Evolutionary conservation across 1,139 yeast genomes (phyloP).

Genomic region (Yamadazyma membranifaciens): DNA sequence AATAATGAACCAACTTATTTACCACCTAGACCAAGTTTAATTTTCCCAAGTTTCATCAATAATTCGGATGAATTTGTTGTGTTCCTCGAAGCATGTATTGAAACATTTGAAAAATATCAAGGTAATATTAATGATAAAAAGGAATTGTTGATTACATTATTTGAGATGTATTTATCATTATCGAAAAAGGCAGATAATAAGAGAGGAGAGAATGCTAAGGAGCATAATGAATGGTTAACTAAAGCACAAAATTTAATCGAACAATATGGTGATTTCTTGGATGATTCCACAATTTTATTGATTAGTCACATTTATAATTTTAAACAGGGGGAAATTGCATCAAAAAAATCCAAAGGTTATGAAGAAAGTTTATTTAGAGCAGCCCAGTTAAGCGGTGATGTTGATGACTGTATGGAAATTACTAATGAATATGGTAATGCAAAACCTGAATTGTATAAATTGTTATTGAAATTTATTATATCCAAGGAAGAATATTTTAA

Average conservation of each 20-base stretch:
- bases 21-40: slow-evolving; percentile 88
- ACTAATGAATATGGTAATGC: slow-evolving; percentile 58
- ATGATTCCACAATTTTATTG: slow-evolving; percentile 59
- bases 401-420: slow-evolving; percentile 54
- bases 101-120: slow-evolving; percentile 72
- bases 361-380: slow-evolving; percentile 68
- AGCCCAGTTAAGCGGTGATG: slow-evolving; percentile 57
- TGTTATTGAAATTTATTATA: slow-evolving; percentile 65
- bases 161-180: slow-evolving; percentile 74
- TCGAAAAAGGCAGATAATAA: slow-evolving; percentile 29
- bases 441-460: slow-evolving; percentile 63
- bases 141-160: slow-evolving; percentile 73
- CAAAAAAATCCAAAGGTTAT: slow-evolving; percentile 43
- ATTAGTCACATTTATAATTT: slow-evolving; percentile 66
- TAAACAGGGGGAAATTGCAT: slow-evolving; percentile 43
- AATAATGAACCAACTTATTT: slow-evolving; percentile 64
- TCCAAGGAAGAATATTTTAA: slow-evolving; percentile 55
- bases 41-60: slow-evolving; percentile 80
- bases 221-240: slow-evolving; percentile 51
- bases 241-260: slow-evolving; percentile 60
- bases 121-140: slow-evolving; percentile 68
- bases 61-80: slow-evolving; percentile 88
- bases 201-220: slow-evolving; percentile 17
- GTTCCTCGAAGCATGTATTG: slow-evolving; percentile 90
- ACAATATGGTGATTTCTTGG: slow-evolving; percentile 44